Conservation (phyloP, 1,284 basidiomycete genomes). For the Malassezia vespertilionis region DNA sequence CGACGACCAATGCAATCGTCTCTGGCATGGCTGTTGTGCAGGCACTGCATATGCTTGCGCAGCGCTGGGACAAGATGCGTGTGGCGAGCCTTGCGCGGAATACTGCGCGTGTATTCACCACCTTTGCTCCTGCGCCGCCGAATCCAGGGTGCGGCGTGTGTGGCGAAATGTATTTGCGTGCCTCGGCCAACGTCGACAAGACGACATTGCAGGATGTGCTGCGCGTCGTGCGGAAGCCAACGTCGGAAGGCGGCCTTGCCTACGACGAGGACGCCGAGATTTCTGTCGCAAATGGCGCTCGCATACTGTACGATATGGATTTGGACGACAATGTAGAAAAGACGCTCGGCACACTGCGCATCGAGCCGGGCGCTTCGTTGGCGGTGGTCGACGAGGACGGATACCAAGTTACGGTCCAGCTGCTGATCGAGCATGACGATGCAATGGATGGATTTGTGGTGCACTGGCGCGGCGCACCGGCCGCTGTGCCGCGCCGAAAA, state of each 20-base stretch:
- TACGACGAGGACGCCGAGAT: slow-evolving; percentile 20
- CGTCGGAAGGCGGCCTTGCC: slow-evolving; percentile 54
- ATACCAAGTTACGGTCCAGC: slow-evolving; percentile 21
- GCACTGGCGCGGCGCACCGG: not conserved
- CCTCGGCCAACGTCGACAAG: slow-evolving; percentile 47
- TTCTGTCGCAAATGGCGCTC: slow-evolving; percentile 61
- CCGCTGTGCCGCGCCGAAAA: not conserved
- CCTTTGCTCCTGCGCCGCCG: slow-evolving; percentile 17
- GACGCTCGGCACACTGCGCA: slow-evolving; percentile 60
- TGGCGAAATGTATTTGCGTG: slow-evolving; percentile 65
- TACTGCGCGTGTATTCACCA: slow-evolving; percentile 20
- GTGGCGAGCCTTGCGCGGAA: slow-evolving; percentile 25
- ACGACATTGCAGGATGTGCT: slow-evolving; percentile 48
- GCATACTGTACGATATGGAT: slow-evolving; percentile 72
- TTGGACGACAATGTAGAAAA: slow-evolving; percentile 71
- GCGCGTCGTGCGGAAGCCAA: slow-evolving; percentile 57
- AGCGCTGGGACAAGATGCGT: slow-evolving; percentile 22
- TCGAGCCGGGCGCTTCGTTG: slow-evolving; percentile 64
- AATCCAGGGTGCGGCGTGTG: slow-evolving; percentile 63
- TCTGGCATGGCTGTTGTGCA: slow-evolving; percentile 88
- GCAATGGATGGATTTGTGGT: not conserved
- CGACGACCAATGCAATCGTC: slow-evolving; percentile 95
- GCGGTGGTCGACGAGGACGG: slow-evolving; percentile 73
- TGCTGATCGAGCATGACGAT: slow-evolving; percentile 20
- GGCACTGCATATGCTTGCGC: slow-evolving; percentile 64